These are phyloP conservation scores for Cornus suecica DNA, from an alignment of 148 eudicot species.

Conservation along the genomic window DNA sequence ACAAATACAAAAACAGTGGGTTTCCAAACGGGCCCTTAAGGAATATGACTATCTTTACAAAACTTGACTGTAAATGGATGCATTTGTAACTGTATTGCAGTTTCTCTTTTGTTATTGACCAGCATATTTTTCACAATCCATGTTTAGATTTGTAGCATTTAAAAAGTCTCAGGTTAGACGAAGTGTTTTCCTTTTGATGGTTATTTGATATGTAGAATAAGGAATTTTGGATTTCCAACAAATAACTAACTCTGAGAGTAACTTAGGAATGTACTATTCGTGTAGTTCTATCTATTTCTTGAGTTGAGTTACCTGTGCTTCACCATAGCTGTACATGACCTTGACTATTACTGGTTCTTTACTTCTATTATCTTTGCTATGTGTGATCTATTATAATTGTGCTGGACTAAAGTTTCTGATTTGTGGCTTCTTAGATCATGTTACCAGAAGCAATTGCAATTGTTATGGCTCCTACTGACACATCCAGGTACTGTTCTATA, in stretches of 20 bases:
- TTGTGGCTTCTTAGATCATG: slow-evolving; percentile 59
- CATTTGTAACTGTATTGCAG: neutral
- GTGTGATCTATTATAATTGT: neutral
- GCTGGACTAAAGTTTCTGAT: neutral
- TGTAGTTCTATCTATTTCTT: neutral
- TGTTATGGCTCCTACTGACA: slow-evolving; percentile 98
- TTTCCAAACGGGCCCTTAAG: too few species aligned
- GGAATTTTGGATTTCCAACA: neutral
- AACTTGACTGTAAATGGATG: too few species aligned
- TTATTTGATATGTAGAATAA: neutral
- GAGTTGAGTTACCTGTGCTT: neutral
- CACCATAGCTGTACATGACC: neutral
- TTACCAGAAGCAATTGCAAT: slow-evolving; percentile 98
- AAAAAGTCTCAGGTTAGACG: neutral
- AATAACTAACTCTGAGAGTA: neutral
- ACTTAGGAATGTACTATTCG: neutral
- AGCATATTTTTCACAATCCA: neutral
- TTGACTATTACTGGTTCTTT: neutral
- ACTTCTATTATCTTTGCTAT: neutral
- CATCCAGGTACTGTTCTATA: slow-evolving; percentile 59
- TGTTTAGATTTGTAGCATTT: neutral
- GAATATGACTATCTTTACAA: too few species aligned
- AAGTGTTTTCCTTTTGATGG: neutral
- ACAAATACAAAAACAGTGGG: too few species aligned
- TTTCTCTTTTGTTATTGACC: neutral